Evolutionary conservation across 2,329 filamentous ascomycete genomes (phyloP), one percentile per base, ranked within the genome.

Genomic region (Orbilia oligospora): DNA sequence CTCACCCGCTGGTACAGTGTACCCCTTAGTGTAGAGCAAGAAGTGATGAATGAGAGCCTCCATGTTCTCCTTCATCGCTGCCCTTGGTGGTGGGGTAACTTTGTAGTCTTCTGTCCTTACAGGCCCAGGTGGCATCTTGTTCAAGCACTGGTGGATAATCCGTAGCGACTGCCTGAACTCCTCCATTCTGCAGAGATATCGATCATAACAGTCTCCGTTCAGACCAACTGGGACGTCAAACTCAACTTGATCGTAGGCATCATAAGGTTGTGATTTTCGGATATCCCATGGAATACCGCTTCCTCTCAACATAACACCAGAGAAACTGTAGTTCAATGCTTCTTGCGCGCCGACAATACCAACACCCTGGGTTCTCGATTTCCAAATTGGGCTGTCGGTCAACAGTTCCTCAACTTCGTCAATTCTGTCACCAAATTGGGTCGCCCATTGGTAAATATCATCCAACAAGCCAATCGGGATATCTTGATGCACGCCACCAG

Each of bases 31-130:
- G 88, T 95, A 99, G 68, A 99, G 91, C 81, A 99, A 87, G 89
- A 99, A 99, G 88, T 99, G 96, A 87, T 99, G 96, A 84, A 99
- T 99, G 51, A 99, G 90, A 46, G 96, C 94, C 87, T 99, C 96
- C 97, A 99, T 99, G 88, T 99, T 99, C 90, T 99, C 96, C 90
- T 99, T 99, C 96, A 99, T 99, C 83, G 96, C 96, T 53, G 93
- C 89, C 83, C 96, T 91, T n/a, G 96, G 97, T 80, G 96, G 96
- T 22, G 96, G 96, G 1, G 93, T 92, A 83, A 99, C 90, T 90
- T 99, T 99, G 90, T 98, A 99, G 86, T 99, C 96, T 86, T 99
- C 96, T 49, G 97, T 93, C 82, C 95, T 92, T 84, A 98, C 90
- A 66, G 96, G 96, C 30, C 96, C 96, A 61, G 93, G 89, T 61